A percentile compares a stretch with the other conserved stretches of the same genome.
Conservation (phyloP, 2,329 filamentous ascomycete species). For the Lecanosticta acicola region DNA sequence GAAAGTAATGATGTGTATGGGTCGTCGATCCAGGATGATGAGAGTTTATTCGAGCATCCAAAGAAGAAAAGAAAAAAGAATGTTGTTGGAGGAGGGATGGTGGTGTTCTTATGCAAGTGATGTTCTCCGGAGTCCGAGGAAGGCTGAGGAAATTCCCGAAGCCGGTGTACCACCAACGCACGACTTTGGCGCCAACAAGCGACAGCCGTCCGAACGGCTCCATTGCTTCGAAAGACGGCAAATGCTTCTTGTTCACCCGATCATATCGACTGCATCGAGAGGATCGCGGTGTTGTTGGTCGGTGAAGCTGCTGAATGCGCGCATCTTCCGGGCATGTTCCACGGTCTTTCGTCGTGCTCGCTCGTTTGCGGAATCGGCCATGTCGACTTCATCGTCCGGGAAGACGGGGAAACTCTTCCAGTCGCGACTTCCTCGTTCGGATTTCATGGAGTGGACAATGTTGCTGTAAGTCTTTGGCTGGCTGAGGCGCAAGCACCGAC, state of each 20-base stretch:
- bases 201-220: not conserved
- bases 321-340: slow-evolving; percentile 26
- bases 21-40: not conserved
- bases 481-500: slow-evolving; percentile 29
- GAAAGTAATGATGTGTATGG: not conserved
- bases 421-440: slow-evolving; percentile 27
- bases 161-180: no score
- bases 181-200: no score
- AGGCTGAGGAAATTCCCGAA: not conserved
- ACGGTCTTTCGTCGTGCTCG: slow-evolving; percentile 23
- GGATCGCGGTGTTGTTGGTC: slow-evolving; percentile 9
- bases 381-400: slow-evolving; percentile 29
- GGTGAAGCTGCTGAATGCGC: slow-evolving; percentile 22
- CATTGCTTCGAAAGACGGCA: not conserved
- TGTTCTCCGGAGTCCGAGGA: not conserved
- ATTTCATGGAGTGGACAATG: slow-evolving; percentile 32
- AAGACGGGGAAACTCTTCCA: slow-evolving; percentile 33
- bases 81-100: no score
- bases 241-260: slow-evolving; percentile 16
- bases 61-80: not conserved
- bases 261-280: slow-evolving; percentile 23
- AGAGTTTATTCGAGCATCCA: not conserved
- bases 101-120: not conserved
- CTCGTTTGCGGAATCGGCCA: slow-evolving; percentile 26
- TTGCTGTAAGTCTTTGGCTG: slow-evolving; percentile 30